Conservation (phyloP, 2,329 filamentous ascomycete species). For the Parastagonospora nodorum region DNA sequence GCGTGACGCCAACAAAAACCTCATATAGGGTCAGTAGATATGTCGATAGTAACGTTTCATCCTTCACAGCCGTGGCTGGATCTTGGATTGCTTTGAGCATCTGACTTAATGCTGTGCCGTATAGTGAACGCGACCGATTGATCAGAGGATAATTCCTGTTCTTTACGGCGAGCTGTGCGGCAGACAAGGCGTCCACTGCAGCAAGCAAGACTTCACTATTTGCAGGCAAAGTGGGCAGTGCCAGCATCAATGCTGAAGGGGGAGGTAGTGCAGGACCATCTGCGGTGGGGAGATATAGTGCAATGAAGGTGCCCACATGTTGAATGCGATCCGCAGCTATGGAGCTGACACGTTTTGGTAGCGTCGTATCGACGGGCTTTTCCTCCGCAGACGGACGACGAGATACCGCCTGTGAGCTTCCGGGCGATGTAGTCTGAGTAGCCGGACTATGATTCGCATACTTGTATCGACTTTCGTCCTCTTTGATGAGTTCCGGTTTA, state of each 20-base stretch:
- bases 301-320: conserved; percentile 39
- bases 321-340: conserved; percentile 44
- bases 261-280: conserved; percentile 38
- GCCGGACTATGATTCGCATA: conserved; percentile 32
- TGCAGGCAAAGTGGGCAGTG: conserved; percentile 37
- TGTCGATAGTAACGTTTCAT: conserved; percentile 43
- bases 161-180: conserved; percentile 41
- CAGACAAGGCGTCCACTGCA: conserved; percentile 41
- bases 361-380: conserved; percentile 21
- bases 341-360: conserved; percentile 39
- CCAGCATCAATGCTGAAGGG: conserved; percentile 43
- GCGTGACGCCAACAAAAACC: conserved; percentile 42
- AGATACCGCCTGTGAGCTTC: conserved; percentile 7
- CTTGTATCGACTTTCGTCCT: conserved; percentile 42
- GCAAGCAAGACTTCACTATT: conserved; percentile 37
- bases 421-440: conserved; percentile 4
- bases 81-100: conserved; percentile 38
- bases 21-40: conserved; percentile 44
- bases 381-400: conserved; percentile 14
- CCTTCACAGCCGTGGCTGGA: conserved; percentile 31
- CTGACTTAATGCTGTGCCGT: conserved; percentile 39
- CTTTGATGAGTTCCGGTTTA: conserved; percentile 37
- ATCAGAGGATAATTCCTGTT: conserved; percentile 36
- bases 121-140: conserved; percentile 41
- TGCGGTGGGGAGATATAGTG: conserved; percentile 36